Percentiles rank a stretch among this genome's conserved stretches.
phyloP scores from a whole-genome alignment of 2,329 filamentous ascomycete species.

The Teratosphaeria nubilosa region DNA sequence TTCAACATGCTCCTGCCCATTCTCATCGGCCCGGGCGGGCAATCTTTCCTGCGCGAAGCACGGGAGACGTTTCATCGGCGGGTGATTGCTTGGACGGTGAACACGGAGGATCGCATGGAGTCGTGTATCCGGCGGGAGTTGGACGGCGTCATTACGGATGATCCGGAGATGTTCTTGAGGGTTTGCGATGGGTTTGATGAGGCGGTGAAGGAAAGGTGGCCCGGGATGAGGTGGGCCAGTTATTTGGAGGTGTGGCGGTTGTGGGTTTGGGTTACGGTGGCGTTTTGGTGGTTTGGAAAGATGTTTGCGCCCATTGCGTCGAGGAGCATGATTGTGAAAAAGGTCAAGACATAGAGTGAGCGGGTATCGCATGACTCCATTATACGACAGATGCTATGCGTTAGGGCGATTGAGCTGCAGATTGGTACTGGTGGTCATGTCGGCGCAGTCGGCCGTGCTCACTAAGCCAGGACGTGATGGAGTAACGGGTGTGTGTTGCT shows the following conservation, averaged over 20 bases:
- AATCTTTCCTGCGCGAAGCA: constrained; percentile 48
- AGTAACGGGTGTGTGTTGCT: background rate
- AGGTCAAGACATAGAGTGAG: background rate
- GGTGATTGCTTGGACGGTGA: constrained; percentile 80
- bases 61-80: constrained; percentile 39
- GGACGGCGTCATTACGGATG: constrained; percentile 79
- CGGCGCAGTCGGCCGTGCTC: background rate
- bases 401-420: background rate
- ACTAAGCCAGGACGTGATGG: background rate
- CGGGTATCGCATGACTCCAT: background rate
- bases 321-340: constrained; percentile 4
- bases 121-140: constrained; percentile 60
- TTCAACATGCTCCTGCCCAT: constrained; percentile 68
- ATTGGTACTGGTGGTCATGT: background rate
- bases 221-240: constrained; percentile 12
- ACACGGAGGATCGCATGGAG: constrained; percentile 66
- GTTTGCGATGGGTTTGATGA: constrained; percentile 42
- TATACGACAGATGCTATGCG: background rate
- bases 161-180: constrained; percentile 58
- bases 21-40: constrained; percentile 59
- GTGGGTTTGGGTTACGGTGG: constrained; percentile 6
- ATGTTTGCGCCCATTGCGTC: constrained; percentile 8
- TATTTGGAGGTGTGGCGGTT: constrained; percentile 7
- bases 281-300: constrained; percentile 2
- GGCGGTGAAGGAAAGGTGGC: constrained; percentile 20